Conservation (phyloP, 1,284 basidiomycete species). For the Ceratobasidium sp. region DNA sequence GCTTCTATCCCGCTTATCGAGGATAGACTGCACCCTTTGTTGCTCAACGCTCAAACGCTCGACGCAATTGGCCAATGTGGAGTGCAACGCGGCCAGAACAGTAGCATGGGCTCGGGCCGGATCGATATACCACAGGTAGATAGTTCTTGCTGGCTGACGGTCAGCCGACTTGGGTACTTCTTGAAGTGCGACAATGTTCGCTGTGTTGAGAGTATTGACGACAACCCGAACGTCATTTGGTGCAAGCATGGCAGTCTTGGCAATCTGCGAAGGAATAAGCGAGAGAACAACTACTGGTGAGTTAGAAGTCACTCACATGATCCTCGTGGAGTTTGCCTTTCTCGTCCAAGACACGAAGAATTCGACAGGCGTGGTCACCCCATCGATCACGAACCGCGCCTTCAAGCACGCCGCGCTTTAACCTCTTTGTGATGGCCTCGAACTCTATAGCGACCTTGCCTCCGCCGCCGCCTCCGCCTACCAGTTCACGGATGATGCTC, state of each 20-base stretch:
- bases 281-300: neutral
- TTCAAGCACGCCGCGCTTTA: slow-evolving; percentile 82
- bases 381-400: slow-evolving; percentile 86
- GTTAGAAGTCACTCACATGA: slow-evolving; percentile 69
- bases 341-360: slow-evolving; percentile 83
- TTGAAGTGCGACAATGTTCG: slow-evolving; percentile 87
- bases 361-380: slow-evolving; percentile 86
- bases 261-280: slow-evolving; percentile 71
- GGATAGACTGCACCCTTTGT: slow-evolving; percentile 76
- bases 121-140: slow-evolving; percentile 94
- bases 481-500: slow-evolving; percentile 65
- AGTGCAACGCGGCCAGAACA: slow-evolving; percentile 83
- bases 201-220: slow-evolving; percentile 81
- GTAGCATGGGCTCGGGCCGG: slow-evolving; percentile 82
- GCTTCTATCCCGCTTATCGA: slow-evolving; percentile 82
- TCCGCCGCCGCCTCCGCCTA: slow-evolving; percentile 70
- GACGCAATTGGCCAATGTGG: slow-evolving; percentile 86
- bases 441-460: slow-evolving; percentile 84
- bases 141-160: slow-evolving; percentile 85
- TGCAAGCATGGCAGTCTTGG: slow-evolving; percentile 92
- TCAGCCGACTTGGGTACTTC: slow-evolving; percentile 91
- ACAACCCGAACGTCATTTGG: slow-evolving; percentile 88
- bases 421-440: slow-evolving; percentile 76
- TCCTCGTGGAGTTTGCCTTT: slow-evolving; percentile 98
- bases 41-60: slow-evolving; percentile 78